Evolutionary conservation across 148 eudicot species (phyloP), one percentile per base, ranked within the genome.

Genomic region (Drosera capensis): DNA sequence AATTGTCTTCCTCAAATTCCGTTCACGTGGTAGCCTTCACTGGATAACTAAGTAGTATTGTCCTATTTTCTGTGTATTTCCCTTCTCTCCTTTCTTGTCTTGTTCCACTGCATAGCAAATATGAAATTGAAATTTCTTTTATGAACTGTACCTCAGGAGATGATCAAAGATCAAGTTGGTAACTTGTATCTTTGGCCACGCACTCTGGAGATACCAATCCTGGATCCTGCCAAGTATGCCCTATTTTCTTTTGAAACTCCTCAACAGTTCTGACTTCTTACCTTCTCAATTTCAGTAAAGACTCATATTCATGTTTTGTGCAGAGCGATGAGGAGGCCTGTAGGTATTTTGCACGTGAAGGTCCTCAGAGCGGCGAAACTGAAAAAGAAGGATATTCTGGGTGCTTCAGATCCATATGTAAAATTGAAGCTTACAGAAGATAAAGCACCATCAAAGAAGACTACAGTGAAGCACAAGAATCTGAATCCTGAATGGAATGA

Each of bases 151-250:
- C 3, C 6, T 66, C 83, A 85, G 93, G 95, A 86, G 58, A 56
- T 34, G 38, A 81, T 86, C 44, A 86, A 86, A 65, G 83, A 75
- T 42, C 87, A 81, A 72, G 93, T 81, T 51, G 95, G 86, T 39
- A 81, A 73, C 68, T 78, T 86, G 95, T 86, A 86, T 81, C 69
- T 86, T 17, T 86, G 95, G 95, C 95, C 95, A 28, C 86, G 63
- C 42, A 75, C 81, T 23, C 80, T 86, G 21, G 93, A 78, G 68
- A 83, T 86, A 54, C 74, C 73, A 45, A 64, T 86, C 54, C 44
- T 86, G 58, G 95, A 86, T 66, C 86, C 83, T 47, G 38, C 68
- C 14, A 81, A 78, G 95, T 81, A 75, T 47, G 71, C 20, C 28
- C 23, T 12, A 18, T 37, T 59, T 36, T n/a, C 0, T 19, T 25